Percentiles rank a stretch among this genome's conserved stretches.
Evolutionary conservation across 192 early-diverging fungal species (phyloP).

Genomic region (Coemansia sp.): DNA sequence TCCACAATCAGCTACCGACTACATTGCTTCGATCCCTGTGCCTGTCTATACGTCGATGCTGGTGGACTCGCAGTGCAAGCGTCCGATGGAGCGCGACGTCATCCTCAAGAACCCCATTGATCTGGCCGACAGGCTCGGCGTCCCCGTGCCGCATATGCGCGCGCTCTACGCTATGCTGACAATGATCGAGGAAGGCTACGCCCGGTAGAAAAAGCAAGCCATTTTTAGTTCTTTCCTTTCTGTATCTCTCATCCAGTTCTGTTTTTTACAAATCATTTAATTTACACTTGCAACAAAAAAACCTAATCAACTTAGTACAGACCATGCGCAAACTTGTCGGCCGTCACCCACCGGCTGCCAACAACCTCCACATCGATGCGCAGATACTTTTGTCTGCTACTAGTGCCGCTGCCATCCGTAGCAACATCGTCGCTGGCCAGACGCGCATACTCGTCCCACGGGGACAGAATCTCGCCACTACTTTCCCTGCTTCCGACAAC

Average conservation of each 20-base stretch:
- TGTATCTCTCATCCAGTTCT: too few relatives aligned
- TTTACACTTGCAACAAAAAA: too few relatives aligned
- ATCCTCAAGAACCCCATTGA: conserved; percentile 50
- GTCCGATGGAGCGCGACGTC: conserved; percentile 52
- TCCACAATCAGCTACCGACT: conserved; percentile 38
- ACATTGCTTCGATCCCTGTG: conserved; percentile 40
- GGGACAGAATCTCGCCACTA: conserved; percentile 24
- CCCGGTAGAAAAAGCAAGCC: conserved; percentile 4
- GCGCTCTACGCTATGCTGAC: conserved; percentile 46
- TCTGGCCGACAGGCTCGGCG: conserved; percentile 38
- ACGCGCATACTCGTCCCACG: conserved; percentile 47
- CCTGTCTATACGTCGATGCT: conserved; percentile 54
- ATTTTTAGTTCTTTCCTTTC: not conserved
- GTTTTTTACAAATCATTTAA: not conserved
- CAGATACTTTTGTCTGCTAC: conserved; percentile 57
- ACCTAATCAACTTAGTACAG: conserved; percentile 13
- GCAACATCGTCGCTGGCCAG: too few relatives aligned
- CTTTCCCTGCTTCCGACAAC: conserved; percentile 10
- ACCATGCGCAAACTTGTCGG: conserved; percentile 50
- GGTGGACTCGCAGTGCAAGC: conserved; percentile 50
- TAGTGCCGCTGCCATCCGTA: too few relatives aligned
- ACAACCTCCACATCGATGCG: conserved; percentile 75
- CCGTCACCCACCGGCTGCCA: conserved; percentile 55
- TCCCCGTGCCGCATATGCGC: conserved; percentile 47
- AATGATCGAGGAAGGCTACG: conserved; percentile 43